Percentiles rank a stretch among this genome's conserved stretches.
Conservation (phyloP, 1,284 basidiomycete genomes). For the Gymnopus androsaceus region DNA sequence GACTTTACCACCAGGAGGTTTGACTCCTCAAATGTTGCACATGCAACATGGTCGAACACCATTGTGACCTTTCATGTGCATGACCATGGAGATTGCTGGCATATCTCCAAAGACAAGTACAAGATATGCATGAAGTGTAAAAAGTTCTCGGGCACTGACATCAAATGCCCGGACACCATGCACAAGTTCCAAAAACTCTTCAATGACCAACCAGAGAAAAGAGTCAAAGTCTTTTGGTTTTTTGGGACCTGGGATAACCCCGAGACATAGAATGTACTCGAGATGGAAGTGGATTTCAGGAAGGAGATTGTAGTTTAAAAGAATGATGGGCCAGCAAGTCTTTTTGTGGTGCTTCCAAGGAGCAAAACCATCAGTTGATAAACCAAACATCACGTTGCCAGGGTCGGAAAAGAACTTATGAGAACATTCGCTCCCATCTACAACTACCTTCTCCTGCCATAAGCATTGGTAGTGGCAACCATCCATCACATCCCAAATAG, state of each 20-base stretch:
- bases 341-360: conserved; percentile 27
- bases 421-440: neutral
- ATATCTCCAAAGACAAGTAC: conserved; percentile 38
- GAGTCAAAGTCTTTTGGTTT: conserved; percentile 38
- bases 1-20: neutral
- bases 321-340: conserved; percentile 36
- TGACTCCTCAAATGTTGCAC: conserved; percentile 21
- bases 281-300: conserved; percentile 32
- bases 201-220: conserved; percentile 32
- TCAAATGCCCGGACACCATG: conserved; percentile 34
- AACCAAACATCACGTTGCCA: conserved; percentile 25
- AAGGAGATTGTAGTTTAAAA: conserved; percentile 36
- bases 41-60: conserved; percentile 12
- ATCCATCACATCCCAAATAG: neutral
- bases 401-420: conserved; percentile 3
- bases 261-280: conserved; percentile 32
- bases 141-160: conserved; percentile 19
- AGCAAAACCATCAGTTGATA: conserved; percentile 25
- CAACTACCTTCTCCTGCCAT: neutral
- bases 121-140: conserved; percentile 33
- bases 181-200: conserved; percentile 33
- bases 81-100: conserved; percentile 34
- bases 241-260: conserved; percentile 38
- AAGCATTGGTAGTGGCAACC: conserved; percentile 15
- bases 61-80: conserved; percentile 21